Percentiles rank a stretch among this genome's conserved stretches.
Conservation (phyloP, 305 asterid genomes). For the Fraxinus paxiana region DNA sequence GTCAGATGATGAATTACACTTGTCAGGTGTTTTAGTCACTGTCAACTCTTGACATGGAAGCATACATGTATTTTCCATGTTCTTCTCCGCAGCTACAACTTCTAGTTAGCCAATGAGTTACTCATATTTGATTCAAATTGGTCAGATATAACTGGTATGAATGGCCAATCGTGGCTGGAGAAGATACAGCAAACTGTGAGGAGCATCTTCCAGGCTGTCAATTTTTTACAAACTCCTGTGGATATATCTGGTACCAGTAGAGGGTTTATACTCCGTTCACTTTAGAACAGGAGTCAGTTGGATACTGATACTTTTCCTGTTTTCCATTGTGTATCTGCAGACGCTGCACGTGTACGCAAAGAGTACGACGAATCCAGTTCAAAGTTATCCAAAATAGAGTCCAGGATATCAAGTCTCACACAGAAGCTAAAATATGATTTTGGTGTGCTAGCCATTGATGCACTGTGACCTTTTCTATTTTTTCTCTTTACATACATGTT, state of each 20-base stretch:
- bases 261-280: slow-evolving; percentile 23
- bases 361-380: slow-evolving; percentile 79
- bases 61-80: not conserved
- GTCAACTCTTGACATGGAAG: not conserved
- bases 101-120: slow-evolving; percentile 22
- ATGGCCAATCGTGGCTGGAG: slow-evolving; percentile 75
- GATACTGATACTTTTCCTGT: slow-evolving; percentile 23
- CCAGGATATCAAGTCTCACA: slow-evolving; percentile 82
- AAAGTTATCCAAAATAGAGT: slow-evolving; percentile 77
- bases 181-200: slow-evolving; percentile 72
- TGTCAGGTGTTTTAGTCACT: slow-evolving; percentile 47
- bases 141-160: slow-evolving; percentile 50
- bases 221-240: slow-evolving; percentile 71
- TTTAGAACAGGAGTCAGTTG: slow-evolving; percentile 20
- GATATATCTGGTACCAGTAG: slow-evolving; percentile 70
- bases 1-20: slow-evolving; percentile 73
- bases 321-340: slow-evolving; percentile 39
- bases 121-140: slow-evolving; percentile 29
- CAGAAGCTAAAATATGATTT: slow-evolving; percentile 83
- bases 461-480: not conserved
- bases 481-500: not conserved
- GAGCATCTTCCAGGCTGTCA: slow-evolving; percentile 63
- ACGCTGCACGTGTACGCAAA: slow-evolving; percentile 76
- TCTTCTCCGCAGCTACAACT: not conserved
- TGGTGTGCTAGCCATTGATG: slow-evolving; percentile 45